phyloP scores from a whole-genome alignment of 2,329 filamentous ascomycete genomes.

The Lachnellula suecica region DNA sequence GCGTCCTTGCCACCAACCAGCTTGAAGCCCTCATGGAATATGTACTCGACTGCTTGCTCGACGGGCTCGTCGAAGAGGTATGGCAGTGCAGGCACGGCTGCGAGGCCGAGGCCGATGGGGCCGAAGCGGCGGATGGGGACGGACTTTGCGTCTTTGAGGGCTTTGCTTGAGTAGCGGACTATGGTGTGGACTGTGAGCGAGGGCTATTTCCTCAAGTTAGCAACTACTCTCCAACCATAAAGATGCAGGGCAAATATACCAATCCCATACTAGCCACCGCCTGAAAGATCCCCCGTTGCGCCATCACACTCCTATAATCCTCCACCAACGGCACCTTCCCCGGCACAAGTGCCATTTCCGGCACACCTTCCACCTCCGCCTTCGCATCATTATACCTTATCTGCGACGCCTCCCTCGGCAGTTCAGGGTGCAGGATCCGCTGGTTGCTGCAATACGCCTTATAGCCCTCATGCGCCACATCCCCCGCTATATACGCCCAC shows the following conservation, averaged over 20 bases:
- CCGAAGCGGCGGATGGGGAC: conserved; percentile 76
- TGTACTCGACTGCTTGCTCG: conserved; percentile 86
- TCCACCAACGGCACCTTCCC: conserved; percentile 70
- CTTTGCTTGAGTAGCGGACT: conserved; percentile 82
- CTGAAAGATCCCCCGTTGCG: conserved; percentile 88
- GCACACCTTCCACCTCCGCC: conserved; percentile 5
- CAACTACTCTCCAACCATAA: conserved; percentile 3
- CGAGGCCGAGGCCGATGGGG: conserved; percentile 80
- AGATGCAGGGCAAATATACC: conserved; percentile 70
- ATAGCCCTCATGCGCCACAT: conserved; percentile 91
- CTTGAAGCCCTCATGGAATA: conserved; percentile 81
- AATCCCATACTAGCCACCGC: conserved; percentile 88
- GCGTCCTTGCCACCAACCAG: conserved; percentile 62
- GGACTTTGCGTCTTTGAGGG: conserved; percentile 83
- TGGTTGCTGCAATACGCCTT: conserved; percentile 92
- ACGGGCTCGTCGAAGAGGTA: conserved; percentile 89
- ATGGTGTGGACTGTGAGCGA: conserved; percentile 53
- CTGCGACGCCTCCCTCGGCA: conserved; percentile 40
- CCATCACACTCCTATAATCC: conserved; percentile 89
- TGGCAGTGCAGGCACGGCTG: conserved; percentile 80
- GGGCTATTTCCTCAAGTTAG: conserved; percentile 5
- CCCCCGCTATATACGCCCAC: conserved; percentile 89
- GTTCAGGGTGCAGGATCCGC: conserved; percentile 65
- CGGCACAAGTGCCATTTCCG: conserved; percentile 34
- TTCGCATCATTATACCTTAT: conserved; percentile 33